Conservation (phyloP, 306 rosid species). For the Vachellia collinsii region DNA sequence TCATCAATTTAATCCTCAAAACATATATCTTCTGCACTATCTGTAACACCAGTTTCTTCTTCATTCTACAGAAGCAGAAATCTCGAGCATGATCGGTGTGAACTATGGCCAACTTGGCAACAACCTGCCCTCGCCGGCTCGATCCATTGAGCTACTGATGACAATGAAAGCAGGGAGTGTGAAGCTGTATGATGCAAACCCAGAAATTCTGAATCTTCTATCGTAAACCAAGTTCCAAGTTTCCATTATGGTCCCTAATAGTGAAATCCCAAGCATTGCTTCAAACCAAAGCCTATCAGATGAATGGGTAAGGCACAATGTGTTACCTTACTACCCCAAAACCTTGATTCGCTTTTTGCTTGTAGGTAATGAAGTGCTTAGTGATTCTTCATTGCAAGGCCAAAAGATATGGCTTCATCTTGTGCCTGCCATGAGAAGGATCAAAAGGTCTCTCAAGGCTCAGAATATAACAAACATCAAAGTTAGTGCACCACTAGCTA, state of each 20-base stretch:
- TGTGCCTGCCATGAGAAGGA: slow-evolving; percentile 74
- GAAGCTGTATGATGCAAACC: slow-evolving; percentile 78
- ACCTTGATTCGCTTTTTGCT: slow-evolving; percentile 68
- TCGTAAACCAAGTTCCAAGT: slow-evolving; percentile 63
- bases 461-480: slow-evolving; percentile 50
- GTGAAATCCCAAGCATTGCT: slow-evolving; percentile 64
- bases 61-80: slow-evolving; percentile 51
- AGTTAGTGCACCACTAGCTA: slow-evolving; percentile 80
- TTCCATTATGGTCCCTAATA: slow-evolving; percentile 77
- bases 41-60: background rate
- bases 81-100: slow-evolving; percentile 62
- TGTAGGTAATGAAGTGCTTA: slow-evolving; percentile 78
- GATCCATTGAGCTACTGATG: slow-evolving; percentile 54
- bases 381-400: slow-evolving; percentile 54
- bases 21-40: background rate
- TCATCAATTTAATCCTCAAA: background rate
- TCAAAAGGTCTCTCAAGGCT: slow-evolving; percentile 53
- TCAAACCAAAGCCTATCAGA: slow-evolving; percentile 62
- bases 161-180: slow-evolving; percentile 59
- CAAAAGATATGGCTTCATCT: slow-evolving; percentile 62
- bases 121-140: slow-evolving; percentile 67
- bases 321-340: slow-evolving; percentile 60
- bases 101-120: slow-evolving; percentile 80
- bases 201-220: slow-evolving; percentile 55
- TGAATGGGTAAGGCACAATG: slow-evolving; percentile 69